These are phyloP conservation scores for Flaveria linearis DNA, from an alignment of 129 eudicot species.

Conservation along the genomic window DNA sequence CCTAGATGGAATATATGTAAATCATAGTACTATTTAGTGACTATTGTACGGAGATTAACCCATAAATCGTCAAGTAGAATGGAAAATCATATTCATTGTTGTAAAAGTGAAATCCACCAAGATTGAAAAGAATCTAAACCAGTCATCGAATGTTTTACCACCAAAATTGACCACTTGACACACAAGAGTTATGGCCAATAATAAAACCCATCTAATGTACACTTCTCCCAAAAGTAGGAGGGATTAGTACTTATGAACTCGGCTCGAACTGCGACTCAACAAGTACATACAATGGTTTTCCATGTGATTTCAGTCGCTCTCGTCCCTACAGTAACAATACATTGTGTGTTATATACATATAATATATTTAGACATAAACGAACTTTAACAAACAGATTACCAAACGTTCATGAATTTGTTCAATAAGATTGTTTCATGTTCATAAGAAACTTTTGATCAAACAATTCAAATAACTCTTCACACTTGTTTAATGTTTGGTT, in stretches of 20 bases:
- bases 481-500: neutral
- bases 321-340: slow-evolving; percentile 48
- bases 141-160: slow-evolving; percentile 18
- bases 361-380: neutral
- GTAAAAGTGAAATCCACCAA: slow-evolving; percentile 22
- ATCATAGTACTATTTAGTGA: no score
- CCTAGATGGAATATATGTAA: no score
- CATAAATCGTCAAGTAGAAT: neutral
- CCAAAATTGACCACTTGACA: slow-evolving; percentile 36
- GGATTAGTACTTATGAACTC: slow-evolving; percentile 18
- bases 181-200: slow-evolving; percentile 21
- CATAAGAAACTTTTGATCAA: no score
- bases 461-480: no score
- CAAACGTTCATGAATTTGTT: neutral
- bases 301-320: slow-evolving; percentile 54
- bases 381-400: neutral
- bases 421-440: no score
- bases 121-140: slow-evolving; percentile 22
- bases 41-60: no score
- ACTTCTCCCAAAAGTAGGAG: slow-evolving; percentile 28
- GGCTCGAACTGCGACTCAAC: slow-evolving; percentile 62
- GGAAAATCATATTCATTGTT: slow-evolving; percentile 3
- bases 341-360: neutral
- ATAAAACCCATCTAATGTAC: slow-evolving; percentile 47
- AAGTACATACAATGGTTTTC: slow-evolving; percentile 73